Evolutionary conservation across 1,284 basidiomycete species (phyloP).

Genomic region (Rhodotorula sp.): DNA sequence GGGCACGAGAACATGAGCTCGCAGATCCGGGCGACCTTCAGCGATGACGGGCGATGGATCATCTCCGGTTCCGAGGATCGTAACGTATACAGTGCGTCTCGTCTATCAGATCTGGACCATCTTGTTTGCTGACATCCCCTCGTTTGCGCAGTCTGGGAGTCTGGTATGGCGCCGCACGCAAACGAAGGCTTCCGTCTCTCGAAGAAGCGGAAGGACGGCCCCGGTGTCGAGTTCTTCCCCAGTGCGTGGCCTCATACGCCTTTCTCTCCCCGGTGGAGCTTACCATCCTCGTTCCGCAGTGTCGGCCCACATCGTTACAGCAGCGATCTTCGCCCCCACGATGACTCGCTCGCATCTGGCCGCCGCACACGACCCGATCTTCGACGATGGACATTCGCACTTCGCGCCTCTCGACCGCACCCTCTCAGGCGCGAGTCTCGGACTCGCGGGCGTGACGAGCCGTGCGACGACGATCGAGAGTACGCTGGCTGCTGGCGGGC

Average conservation of each 20-base stretch:
- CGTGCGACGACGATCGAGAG: not conserved
- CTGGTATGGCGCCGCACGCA: constrained; percentile 11
- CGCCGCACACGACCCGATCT: constrained; percentile 32
- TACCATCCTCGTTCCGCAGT: constrained; percentile 13
- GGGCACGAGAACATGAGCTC: constrained; percentile 44
- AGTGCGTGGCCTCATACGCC: constrained; percentile 12
- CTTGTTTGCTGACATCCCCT: too few relatives aligned
- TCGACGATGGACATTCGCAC: constrained; percentile 27
- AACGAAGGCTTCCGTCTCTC: constrained; percentile 20
- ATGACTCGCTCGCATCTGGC: constrained; percentile 31
- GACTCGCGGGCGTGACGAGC: not conserved
- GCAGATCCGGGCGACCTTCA: constrained; percentile 47
- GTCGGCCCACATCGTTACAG: constrained; percentile 42
- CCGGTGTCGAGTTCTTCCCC: constrained; percentile 31
- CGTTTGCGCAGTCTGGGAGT: constrained; percentile 30
- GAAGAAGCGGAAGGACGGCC: constrained; percentile 31
- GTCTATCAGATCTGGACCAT: too few relatives aligned
- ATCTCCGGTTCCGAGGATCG: constrained; percentile 48
- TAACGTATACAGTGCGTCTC: constrained; percentile 1
- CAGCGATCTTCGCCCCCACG: constrained; percentile 39
- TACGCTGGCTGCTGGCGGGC: not conserved
- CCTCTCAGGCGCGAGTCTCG: constrained; percentile 5
- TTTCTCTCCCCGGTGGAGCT: not conserved
- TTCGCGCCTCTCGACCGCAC: constrained; percentile 19
- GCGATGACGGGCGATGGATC: constrained; percentile 46